These are phyloP conservation scores for Penicillium italicum DNA, from an alignment of 2,329 filamentous ascomycete species.

Conservation along the genomic window DNA sequence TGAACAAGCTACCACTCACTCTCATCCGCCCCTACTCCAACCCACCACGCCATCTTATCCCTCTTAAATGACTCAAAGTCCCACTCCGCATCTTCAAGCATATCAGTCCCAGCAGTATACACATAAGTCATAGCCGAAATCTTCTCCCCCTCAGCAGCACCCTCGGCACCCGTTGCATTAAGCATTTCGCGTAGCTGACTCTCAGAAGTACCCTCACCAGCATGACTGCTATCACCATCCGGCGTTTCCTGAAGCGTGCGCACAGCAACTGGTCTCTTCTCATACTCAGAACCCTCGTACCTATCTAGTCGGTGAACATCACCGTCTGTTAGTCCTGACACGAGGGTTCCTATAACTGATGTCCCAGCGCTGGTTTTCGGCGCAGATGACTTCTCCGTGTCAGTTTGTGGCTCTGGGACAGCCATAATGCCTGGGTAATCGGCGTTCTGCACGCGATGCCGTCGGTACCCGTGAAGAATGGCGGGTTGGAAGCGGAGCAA, in stretches of 20 bases:
- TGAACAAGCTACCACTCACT: slow-evolving; percentile 37
- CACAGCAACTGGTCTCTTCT: slow-evolving; percentile 50
- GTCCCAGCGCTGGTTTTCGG: slow-evolving; percentile 22
- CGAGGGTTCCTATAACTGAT: slow-evolving; percentile 69
- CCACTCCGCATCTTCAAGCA: slow-evolving; percentile 75
- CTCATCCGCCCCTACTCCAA: slow-evolving; percentile 47
- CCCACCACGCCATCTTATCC: slow-evolving; percentile 66
- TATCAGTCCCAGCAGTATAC: slow-evolving; percentile 47
- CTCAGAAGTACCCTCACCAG: slow-evolving; percentile 29
- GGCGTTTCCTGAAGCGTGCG: slow-evolving; percentile 32
- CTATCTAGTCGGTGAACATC: slow-evolving; percentile 72
- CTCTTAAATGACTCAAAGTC: slow-evolving; percentile 78
- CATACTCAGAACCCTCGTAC: slow-evolving; percentile 79
- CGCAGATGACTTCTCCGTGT: neutral
- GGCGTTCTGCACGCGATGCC: slow-evolving; percentile 62
- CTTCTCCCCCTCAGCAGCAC: slow-evolving; percentile 43
- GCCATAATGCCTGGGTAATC: slow-evolving; percentile 79
- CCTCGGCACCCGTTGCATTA: slow-evolving; percentile 51
- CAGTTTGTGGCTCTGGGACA: neutral
- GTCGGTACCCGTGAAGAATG: slow-evolving; percentile 68
- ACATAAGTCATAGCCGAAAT: slow-evolving; percentile 63
- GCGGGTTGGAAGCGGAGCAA: slow-evolving; percentile 68
- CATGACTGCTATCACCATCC: neutral
- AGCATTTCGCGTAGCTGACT: slow-evolving; percentile 38
- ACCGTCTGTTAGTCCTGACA: slow-evolving; percentile 71